Base-by-base conservation (phyloP, 345 rosid species). In the Corymbia maculata region DNA sequence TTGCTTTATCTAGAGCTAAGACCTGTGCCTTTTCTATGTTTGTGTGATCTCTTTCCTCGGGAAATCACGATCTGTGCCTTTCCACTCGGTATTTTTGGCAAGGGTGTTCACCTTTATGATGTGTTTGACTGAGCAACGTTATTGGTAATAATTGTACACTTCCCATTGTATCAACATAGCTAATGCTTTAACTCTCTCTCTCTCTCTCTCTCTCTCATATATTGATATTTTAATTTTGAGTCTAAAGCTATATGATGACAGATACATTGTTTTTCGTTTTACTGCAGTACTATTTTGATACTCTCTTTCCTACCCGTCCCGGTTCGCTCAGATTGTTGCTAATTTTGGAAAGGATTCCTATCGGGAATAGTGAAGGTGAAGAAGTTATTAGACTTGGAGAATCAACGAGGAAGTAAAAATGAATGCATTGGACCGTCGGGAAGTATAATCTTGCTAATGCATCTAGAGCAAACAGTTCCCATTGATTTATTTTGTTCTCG, bases 281-380 rank as follows among this genome's bases (percentile, higher is more conserved):
- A 70, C 85, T 89, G 93, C 98, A 98, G 99, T 98, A 97, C 90
- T 98, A 98, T 93, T 98, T 97, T 82, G 99, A 98, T 90, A 97
- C 98, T 26, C 94, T 98, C 87, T 96, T 98, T 90, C 99, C 99
- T 30, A 98, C 99, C 99, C 66, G 98, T 98, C 79, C 99, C 99
- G 80, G 98, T 97, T 24, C 13, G 98, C 94, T 59, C 99, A 94
- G 93, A 91, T 95, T 85, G 92, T 85, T 66, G 93, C 95, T 50
- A 91, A 95, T 93, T 98, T 98, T 44, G 66, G 99, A 95, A 80
- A 91, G 93, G 93, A 86, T 86, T 86, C 92, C 94, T 22, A 89
- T 93, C 79, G 92, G 94, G 87, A 96, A 96, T 86, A 93, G 86
- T 86, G 88, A 93, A 70, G 92, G 97, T 9, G 98, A 96, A 91